Percentiles rank a stretch among this genome's conserved stretches.
Conservation (phyloP, 345 rosid genomes). For the Excoecaria cochinchinensis region DNA sequence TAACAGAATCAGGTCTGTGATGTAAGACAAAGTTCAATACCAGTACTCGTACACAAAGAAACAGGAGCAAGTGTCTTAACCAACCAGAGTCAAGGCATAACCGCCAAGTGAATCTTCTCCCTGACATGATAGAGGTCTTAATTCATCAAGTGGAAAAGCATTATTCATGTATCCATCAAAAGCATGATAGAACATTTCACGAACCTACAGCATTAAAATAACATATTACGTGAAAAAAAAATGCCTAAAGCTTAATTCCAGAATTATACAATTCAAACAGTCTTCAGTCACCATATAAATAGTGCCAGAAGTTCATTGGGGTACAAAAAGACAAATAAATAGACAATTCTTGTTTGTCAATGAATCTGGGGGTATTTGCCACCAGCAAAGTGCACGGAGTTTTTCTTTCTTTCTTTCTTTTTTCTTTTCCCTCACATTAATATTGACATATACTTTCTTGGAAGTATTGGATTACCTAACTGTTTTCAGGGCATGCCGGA, state of each 20-base stretch:
- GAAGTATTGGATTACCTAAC: neutral
- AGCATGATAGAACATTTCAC: slow-evolving; percentile 96
- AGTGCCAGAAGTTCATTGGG: neutral
- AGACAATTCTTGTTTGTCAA: no score
- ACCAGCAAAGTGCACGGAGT: neutral
- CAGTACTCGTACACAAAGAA: slow-evolving; percentile 5
- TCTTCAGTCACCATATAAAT: neutral
- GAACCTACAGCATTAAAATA: slow-evolving; percentile 51
- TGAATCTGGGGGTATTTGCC: neutral
- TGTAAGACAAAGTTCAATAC: slow-evolving; percentile 13
- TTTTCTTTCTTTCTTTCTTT: neutral
- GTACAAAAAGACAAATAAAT: no score
- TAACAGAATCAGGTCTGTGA: slow-evolving; percentile 13
- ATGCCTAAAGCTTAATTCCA: neutral
- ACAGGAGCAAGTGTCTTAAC: neutral
- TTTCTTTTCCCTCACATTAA: neutral
- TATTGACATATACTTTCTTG: neutral
- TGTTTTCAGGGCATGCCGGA: neutral
- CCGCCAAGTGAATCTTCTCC: slow-evolving; percentile 97
- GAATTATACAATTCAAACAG: neutral
- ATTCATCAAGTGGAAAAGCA: slow-evolving; percentile 93
- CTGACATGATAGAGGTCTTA: slow-evolving; percentile 78
- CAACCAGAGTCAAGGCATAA: slow-evolving; percentile 92
- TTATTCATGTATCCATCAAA: slow-evolving; percentile 94
- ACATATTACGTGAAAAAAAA: neutral